These are phyloP conservation scores for Panicum hallii DNA, from an alignment of 202 grass and related monocot genomes.

Conservation along the genomic window DNA sequence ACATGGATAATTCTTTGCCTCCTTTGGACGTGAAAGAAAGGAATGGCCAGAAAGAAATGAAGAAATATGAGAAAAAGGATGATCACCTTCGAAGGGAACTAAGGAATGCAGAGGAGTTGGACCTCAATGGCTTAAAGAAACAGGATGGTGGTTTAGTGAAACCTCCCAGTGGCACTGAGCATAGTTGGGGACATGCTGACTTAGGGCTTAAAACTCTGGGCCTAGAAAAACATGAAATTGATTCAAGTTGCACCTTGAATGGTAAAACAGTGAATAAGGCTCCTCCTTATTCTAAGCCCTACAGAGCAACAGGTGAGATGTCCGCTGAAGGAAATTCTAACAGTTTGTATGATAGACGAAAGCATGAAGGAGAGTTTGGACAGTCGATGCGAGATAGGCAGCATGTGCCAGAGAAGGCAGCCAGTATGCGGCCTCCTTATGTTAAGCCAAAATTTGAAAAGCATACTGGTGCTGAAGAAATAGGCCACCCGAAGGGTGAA, in stretches of 20 bases:
- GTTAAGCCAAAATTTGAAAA: slow-evolving; percentile 51
- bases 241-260: slow-evolving; percentile 51
- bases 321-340: slow-evolving; percentile 50
- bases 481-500: slow-evolving; percentile 30
- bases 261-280: slow-evolving; percentile 63
- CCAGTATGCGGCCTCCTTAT: slow-evolving; percentile 78
- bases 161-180: slow-evolving; percentile 49
- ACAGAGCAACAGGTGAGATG: slow-evolving; percentile 39
- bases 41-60: slow-evolving; percentile 49
- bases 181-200: slow-evolving; percentile 52
- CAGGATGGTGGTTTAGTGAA: slow-evolving; percentile 46
- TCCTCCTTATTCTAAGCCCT: slow-evolving; percentile 80
- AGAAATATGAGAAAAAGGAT: slow-evolving; percentile 55
- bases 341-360: slow-evolving; percentile 26
- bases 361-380: slow-evolving; percentile 37
- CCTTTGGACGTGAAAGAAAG: slow-evolving; percentile 42
- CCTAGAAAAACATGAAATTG: slow-evolving; percentile 57
- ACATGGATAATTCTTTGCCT: slow-evolving; percentile 41
- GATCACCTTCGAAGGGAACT: slow-evolving; percentile 44
- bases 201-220: slow-evolving; percentile 55
- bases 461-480: slow-evolving; percentile 24
- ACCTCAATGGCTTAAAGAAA: slow-evolving; percentile 63
- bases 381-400: slow-evolving; percentile 41
- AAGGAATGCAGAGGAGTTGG: slow-evolving; percentile 44
- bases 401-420: slow-evolving; percentile 51